Conservation (phyloP, 352 stramenopile genomes). For the Pythium dissimile region DNA sequence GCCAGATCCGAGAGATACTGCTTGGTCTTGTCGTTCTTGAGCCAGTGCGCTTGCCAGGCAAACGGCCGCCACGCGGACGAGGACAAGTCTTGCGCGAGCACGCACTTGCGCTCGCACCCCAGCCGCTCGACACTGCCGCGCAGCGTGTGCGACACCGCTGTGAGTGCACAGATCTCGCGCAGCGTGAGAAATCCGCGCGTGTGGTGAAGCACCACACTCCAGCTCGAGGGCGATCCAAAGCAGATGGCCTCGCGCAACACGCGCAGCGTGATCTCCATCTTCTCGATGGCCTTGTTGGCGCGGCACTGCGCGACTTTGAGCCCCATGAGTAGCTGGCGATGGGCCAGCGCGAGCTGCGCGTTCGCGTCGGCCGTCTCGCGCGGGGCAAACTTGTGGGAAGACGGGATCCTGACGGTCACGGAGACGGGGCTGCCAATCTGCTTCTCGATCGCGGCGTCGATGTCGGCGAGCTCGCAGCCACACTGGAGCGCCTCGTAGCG, state of each 20-base stretch:
- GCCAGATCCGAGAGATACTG: conserved; percentile 52
- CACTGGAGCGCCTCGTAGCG: conserved; percentile 34
- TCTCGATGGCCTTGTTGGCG: conserved; percentile 45
- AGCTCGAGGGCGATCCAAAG: conserved; percentile 21
- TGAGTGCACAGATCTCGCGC: conserved; percentile 36
- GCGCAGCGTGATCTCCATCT: conserved; percentile 52
- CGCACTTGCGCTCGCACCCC: conserved; percentile 30
- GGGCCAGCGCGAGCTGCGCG: conserved; percentile 55
- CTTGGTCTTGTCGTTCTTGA: conserved; percentile 43
- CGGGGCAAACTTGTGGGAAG: conserved; percentile 62
- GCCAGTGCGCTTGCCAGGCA: conserved; percentile 44
- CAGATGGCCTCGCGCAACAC: conserved; percentile 43
- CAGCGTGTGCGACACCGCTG: conserved; percentile 33
- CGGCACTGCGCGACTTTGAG: conserved; percentile 63
- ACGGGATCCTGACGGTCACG: conserved; percentile 36
- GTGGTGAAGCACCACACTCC: conserved; percentile 27
- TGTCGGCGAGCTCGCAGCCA: conserved; percentile 40
- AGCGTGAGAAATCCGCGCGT: conserved; percentile 35
- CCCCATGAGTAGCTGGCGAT: conserved; percentile 68
- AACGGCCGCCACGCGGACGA: conserved; percentile 16
- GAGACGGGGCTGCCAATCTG: conserved; percentile 33
- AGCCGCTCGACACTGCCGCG: conserved; percentile 17
- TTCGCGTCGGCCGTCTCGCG: conserved; percentile 58
- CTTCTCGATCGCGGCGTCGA: conserved; percentile 48
- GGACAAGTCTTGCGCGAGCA: conserved; percentile 17